Base-by-base conservation (phyloP, 352 stramenopile genomes). In the Sclerospora graminicola region DNA sequence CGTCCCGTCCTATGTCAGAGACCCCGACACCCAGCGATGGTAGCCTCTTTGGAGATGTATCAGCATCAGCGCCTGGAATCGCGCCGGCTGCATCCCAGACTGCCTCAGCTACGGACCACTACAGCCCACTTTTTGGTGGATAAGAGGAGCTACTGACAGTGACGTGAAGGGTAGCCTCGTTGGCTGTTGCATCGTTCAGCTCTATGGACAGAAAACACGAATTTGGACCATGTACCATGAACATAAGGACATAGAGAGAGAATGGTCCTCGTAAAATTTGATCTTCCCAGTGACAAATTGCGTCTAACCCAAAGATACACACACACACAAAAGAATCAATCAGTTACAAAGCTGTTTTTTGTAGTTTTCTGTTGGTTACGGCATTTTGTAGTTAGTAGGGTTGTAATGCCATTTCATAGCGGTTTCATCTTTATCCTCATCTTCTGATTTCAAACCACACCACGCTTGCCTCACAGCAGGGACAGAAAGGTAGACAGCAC, bases 141-240 rank as follows among this genome's bases (percentile, higher is more conserved):
- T 26, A 26, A 26, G 3, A 6, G 21, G 21, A 26, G 21, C n/a
- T n/a, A n/a, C n/a, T 36, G 67, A 74, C 47, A 75, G 70, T 38
- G 79, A 91, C 24, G 77, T 86, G 38, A 72, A 80, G 60, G 70
- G 71, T 18, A 75, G 77, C 4, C 63, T 92, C 20, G 89, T 92
- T 54, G 77, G 77, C 48, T 73, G 4, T 84, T 57, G 15, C 71
- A 69, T 51, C 68, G 76, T 55, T 85, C 80, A 68, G 41, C n/a
- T 16, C 19, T 11, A 18, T 54, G 21, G 24, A 28, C 32, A 38
- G 28, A 33, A 51, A 47, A 49, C 18, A 38, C 44, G 32, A n/a
- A 7, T 46, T 21, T 32, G 24, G 48, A 18, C 16, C 35, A 45
- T 41, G 43, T 30, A 49, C 29, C 47, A 51, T 54, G 9, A 52